These are phyloP conservation scores for Botrytis paeoniae DNA, from an alignment of 2,329 filamentous ascomycete species.

Conservation along the genomic window DNA sequence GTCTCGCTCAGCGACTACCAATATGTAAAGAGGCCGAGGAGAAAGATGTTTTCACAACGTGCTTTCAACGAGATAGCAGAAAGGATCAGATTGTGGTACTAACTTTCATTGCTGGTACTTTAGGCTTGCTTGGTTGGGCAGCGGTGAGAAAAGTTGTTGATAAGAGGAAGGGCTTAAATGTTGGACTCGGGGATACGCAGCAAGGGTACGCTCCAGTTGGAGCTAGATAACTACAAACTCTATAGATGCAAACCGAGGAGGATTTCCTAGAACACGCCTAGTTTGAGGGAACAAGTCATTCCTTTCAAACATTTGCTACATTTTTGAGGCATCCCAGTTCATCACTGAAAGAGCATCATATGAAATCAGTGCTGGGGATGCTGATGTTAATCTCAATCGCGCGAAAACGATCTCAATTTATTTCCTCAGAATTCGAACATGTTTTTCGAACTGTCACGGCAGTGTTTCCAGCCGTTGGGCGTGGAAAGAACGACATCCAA, in stretches of 20 bases:
- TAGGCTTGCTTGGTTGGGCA: conserved; percentile 59
- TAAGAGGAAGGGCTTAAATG: conserved; percentile 37
- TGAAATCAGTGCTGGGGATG: background rate
- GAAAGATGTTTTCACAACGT: conserved; percentile 59
- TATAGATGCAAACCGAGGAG: background rate
- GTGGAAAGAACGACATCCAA: background rate
- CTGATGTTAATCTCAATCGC: too few species aligned
- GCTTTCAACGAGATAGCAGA: conserved; percentile 64
- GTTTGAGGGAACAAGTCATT: background rate
- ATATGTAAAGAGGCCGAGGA: conserved; percentile 62
- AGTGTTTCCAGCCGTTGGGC: background rate
- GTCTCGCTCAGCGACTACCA: conserved; percentile 55
- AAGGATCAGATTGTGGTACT: conserved; percentile 67
- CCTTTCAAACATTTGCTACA: background rate
- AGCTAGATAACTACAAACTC: conserved; percentile 19
- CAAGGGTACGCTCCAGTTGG: conserved; percentile 32
- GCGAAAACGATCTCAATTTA: background rate
- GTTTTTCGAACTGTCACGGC: background rate
- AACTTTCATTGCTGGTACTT: conserved; percentile 58
- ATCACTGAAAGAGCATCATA: background rate
- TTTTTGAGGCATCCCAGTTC: background rate
- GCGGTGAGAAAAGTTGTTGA: conserved; percentile 50
- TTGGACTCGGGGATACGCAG: conserved; percentile 27
- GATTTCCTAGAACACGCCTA: background rate
- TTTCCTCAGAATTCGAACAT: background rate